A percentile compares a stretch with the other conserved stretches of the same genome.
These are phyloP conservation scores for Fragaria nilgerrensis DNA, from an alignment of 306 rosid species.

Conservation along the genomic window DNA sequence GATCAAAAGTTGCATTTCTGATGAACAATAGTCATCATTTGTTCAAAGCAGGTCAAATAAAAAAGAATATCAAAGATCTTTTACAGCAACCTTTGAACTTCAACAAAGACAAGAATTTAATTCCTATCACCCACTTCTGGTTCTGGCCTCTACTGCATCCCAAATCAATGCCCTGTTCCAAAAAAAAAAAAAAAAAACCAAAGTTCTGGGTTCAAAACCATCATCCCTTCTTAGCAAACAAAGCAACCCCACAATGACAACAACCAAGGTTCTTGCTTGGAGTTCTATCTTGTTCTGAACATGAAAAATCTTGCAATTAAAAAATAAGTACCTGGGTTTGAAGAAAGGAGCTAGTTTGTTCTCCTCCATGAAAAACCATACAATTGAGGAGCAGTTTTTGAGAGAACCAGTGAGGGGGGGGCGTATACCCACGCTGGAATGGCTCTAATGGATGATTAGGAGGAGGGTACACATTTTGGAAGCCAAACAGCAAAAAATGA, in stretches of 20 bases:
- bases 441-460: constrained; percentile 21
- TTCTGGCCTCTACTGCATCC: constrained; percentile 25
- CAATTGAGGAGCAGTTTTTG: constrained; percentile 28
- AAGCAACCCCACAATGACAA: constrained; percentile 3
- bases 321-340: constrained; percentile 53
- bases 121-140: constrained; percentile 24
- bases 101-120: background rate
- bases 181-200: background rate
- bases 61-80: constrained; percentile 11
- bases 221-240: background rate
- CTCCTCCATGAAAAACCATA: constrained; percentile 31
- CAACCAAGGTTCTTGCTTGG: background rate
- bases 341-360: constrained; percentile 34
- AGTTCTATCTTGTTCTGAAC: background rate
- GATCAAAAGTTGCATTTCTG: constrained; percentile 41
- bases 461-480: background rate
- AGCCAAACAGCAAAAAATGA: background rate
- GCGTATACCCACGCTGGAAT: constrained; percentile 32
- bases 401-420: constrained; percentile 17
- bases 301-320: background rate
- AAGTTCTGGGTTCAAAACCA: constrained; percentile 29
- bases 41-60: constrained; percentile 26
- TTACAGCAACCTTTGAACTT: constrained; percentile 27
- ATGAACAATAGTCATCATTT: constrained; percentile 25
- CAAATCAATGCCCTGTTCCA: constrained; percentile 34